Evolutionary conservation across 2,329 filamentous ascomycete genomes (phyloP).

Genomic region (Helicocarpus griseus): DNA sequence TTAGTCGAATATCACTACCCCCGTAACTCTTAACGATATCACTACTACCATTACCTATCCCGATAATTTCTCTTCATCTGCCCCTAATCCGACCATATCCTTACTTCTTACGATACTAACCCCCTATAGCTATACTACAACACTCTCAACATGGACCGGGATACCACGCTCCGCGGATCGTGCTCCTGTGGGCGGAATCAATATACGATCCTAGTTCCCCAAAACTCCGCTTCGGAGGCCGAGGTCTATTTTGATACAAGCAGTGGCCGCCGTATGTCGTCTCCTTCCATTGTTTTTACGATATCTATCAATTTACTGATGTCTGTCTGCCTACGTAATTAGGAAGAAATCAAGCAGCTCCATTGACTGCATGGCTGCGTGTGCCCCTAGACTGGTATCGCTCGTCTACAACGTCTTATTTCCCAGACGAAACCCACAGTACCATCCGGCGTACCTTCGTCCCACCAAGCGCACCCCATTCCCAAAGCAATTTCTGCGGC

Average conservation of each 20-base stretch:
- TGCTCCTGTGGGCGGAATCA: constrained; percentile 81
- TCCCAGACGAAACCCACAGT: constrained; percentile 63
- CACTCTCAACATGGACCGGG: constrained; percentile 8
- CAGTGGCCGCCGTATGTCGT: constrained; percentile 58
- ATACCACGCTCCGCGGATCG: constrained; percentile 7
- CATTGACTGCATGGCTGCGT: constrained; percentile 70
- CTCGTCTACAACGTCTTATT: constrained; percentile 64
- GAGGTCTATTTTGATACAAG: constrained; percentile 68
- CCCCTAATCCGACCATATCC: background rate
- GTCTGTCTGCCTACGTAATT: background rate
- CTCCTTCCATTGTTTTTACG: background rate
- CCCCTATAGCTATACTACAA: background rate
- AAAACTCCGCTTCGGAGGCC: constrained; percentile 45
- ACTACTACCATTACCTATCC: no score
- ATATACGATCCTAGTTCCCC: constrained; percentile 65
- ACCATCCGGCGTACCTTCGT: constrained; percentile 60
- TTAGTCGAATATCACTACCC: no score
- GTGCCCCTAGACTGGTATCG: constrained; percentile 75
- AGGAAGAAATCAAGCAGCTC: constrained; percentile 59
- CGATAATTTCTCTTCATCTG: no score
- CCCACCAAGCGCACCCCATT: constrained; percentile 46
- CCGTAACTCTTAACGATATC: no score
- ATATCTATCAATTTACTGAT: no score
- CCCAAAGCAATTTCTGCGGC: constrained; percentile 75
- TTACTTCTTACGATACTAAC: background rate